phyloP scores from a whole-genome alignment of 2,329 filamentous ascomycete genomes.

The Claviceps humidiphila region DNA sequence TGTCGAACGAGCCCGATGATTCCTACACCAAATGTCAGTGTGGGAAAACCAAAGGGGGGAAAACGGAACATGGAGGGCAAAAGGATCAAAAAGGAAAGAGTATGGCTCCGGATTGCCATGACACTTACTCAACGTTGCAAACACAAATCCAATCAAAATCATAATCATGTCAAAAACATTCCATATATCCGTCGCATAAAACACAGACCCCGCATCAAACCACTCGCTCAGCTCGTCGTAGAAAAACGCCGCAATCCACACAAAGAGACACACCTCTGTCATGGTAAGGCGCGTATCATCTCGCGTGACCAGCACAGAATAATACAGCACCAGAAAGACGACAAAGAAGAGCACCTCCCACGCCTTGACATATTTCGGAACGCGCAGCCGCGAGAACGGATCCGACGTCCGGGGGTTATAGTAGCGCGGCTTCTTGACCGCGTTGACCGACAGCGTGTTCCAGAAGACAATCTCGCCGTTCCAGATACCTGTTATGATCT shows the following conservation, averaged over 20 bases:
- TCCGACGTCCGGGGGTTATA: slow-evolving; percentile 58
- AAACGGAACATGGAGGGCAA: not conserved
- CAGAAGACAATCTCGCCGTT: slow-evolving; percentile 78
- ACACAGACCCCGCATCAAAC: slow-evolving; percentile 72
- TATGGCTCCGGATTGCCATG: not conserved
- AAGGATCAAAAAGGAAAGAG: not conserved
- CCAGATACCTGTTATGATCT: slow-evolving; percentile 76
- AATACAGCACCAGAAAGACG: slow-evolving; percentile 67
- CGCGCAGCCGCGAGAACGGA: slow-evolving; percentile 60
- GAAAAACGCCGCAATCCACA: slow-evolving; percentile 79
- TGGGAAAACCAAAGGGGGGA: not conserved
- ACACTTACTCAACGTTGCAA: slow-evolving; percentile 55
- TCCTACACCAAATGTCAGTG: slow-evolving; percentile 11
- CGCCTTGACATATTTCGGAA: slow-evolving; percentile 72
- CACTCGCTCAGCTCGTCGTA: slow-evolving; percentile 82
- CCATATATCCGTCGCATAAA: slow-evolving; percentile 77
- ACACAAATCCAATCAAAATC: slow-evolving; percentile 57
- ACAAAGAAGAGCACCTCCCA: slow-evolving; percentile 76
- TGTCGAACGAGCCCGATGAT: slow-evolving; percentile 30
- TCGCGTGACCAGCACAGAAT: slow-evolving; percentile 67
- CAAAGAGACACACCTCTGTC: slow-evolving; percentile 60
- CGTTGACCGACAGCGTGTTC: slow-evolving; percentile 61
- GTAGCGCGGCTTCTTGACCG: slow-evolving; percentile 61
- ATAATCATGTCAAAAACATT: slow-evolving; percentile 62
- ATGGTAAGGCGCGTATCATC: slow-evolving; percentile 52